Conservation (phyloP, 768 basidiomycete genomes). For the Leucosporidium yakuticum region DNA sequence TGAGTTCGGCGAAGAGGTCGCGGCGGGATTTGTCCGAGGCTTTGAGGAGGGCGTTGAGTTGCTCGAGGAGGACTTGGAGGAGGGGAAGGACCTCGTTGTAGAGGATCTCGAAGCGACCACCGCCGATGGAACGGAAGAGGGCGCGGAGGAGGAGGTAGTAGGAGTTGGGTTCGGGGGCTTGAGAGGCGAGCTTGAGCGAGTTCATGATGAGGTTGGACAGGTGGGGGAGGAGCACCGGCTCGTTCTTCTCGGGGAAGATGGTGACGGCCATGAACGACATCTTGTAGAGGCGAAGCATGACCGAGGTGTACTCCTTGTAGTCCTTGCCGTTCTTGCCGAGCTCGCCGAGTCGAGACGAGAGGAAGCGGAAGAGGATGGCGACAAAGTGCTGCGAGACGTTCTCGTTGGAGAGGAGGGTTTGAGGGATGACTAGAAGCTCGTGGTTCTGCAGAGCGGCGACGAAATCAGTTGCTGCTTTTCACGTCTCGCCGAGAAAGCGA, state of each 20-base stretch:
- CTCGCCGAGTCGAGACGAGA: constrained; percentile 70
- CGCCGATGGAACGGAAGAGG: constrained; percentile 86
- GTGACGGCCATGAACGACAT: constrained; percentile 87
- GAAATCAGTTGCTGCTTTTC: constrained; percentile 40
- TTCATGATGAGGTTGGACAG: constrained; percentile 90
- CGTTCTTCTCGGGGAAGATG: constrained; percentile 65
- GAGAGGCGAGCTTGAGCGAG: constrained; percentile 88
- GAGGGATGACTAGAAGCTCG: constrained; percentile 73
- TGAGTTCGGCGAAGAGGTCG: constrained; percentile 94
- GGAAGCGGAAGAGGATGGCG: constrained; percentile 78
- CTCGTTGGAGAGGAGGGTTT: constrained; percentile 73
- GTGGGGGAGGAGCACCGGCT: constrained; percentile 87
- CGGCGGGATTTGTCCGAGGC: constrained; percentile 60
- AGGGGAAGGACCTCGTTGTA: constrained; percentile 96
- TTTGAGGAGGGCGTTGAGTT: constrained; percentile 79
- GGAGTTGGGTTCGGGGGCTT: constrained; percentile 79
- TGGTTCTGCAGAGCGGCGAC: constrained; percentile 57
- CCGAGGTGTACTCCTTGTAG: constrained; percentile 63
- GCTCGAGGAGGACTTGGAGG: constrained; percentile 94
- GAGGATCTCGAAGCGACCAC: constrained; percentile 84
- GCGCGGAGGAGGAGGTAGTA: constrained; percentile 89
- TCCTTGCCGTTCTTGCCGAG: constrained; percentile 69
- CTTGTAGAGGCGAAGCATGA: constrained; percentile 88
- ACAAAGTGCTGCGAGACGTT: constrained; percentile 69
- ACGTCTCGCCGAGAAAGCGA: neutral